Evolutionary conservation across 306 rosid species (phyloP).

Genomic region (Medicago ruthenica): DNA sequence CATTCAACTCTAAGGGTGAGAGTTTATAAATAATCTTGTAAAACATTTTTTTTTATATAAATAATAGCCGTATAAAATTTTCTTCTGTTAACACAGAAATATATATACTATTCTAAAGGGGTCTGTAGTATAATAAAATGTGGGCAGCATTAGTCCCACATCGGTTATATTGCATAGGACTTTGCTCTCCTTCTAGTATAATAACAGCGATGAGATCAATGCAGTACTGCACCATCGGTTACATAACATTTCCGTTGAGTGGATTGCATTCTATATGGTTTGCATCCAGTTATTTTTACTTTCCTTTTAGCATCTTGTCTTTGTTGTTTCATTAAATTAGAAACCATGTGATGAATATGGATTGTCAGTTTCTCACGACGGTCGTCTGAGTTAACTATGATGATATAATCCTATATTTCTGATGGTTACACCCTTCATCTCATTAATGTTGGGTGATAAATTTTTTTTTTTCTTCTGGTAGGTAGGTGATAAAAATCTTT

Average conservation of each 20-base stretch:
- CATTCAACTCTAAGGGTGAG: no score
- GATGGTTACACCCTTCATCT: conserved; percentile 1
- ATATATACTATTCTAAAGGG: no score
- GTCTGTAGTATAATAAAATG: no score
- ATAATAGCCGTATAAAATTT: no score
- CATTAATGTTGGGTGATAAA: background rate
- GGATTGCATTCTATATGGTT: background rate
- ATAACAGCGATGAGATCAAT: background rate
- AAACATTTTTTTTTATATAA: no score
- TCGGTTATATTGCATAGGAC: background rate
- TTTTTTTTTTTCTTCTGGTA: no score
- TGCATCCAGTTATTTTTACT: background rate
- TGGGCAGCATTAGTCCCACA: conserved; percentile 13
- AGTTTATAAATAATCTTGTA: no score
- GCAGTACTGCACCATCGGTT: background rate
- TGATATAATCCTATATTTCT: conserved; percentile 31
- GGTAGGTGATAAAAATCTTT: no score
- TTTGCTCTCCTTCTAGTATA: background rate
- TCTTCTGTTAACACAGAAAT: no score
- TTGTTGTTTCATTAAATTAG: background rate
- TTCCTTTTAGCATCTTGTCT: background rate
- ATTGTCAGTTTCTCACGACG: conserved; percentile 38
- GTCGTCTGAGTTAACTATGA: conserved; percentile 43
- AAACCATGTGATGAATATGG: conserved; percentile 32
- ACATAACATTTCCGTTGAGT: no score